phyloP scores from a whole-genome alignment of 2,329 filamentous ascomycete species.

The Aspergillus pseudonomiae region DNA sequence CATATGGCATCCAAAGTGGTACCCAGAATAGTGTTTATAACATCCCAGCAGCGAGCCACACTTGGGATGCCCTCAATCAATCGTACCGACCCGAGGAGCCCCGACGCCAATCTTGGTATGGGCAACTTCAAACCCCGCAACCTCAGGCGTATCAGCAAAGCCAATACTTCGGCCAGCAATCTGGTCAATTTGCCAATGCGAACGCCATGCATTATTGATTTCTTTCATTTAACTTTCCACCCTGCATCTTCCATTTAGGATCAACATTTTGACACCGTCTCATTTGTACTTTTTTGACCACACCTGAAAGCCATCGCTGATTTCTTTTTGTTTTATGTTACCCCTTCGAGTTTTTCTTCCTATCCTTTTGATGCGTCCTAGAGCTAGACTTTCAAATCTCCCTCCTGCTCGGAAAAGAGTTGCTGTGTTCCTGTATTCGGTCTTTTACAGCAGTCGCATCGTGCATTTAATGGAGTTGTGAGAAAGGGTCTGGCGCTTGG shows the following conservation, averaged over 20 bases:
- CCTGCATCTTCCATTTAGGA: not conserved
- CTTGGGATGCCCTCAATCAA: conserved; percentile 41
- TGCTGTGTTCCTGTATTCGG: conserved; percentile 5
- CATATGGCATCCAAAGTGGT: conserved; percentile 19
- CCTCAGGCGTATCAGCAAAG: conserved; percentile 31
- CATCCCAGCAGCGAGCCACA: conserved; percentile 38
- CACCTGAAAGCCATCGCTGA: not conserved
- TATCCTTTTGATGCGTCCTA: conserved; percentile 9
- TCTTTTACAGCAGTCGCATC: conserved; percentile 24
- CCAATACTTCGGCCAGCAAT: conserved; percentile 31
- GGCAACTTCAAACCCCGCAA: conserved; percentile 30
- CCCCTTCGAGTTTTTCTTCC: not conserved
- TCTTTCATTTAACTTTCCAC: conserved; percentile 5
- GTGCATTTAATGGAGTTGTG: conserved; percentile 33
- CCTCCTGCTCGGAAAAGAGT: conserved; percentile 7
- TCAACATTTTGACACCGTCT: conserved; percentile 4
- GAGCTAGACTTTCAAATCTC: conserved; percentile 9
- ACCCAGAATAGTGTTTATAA: conserved; percentile 34
- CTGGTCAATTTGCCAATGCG: conserved; percentile 27
- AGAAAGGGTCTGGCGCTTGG: conserved; percentile 26
- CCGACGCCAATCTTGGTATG: conserved; percentile 39
- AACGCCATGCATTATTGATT: conserved; percentile 27
- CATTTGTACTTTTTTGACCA: conserved; percentile 2
- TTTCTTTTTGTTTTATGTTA: conserved; percentile 1
- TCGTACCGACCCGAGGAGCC: conserved; percentile 33